A percentile compares a stretch with the other conserved stretches of the same genome.
Evolutionary conservation across 2,329 filamentous ascomycete species (phyloP).

Genomic region (Aphanocladium album): DNA sequence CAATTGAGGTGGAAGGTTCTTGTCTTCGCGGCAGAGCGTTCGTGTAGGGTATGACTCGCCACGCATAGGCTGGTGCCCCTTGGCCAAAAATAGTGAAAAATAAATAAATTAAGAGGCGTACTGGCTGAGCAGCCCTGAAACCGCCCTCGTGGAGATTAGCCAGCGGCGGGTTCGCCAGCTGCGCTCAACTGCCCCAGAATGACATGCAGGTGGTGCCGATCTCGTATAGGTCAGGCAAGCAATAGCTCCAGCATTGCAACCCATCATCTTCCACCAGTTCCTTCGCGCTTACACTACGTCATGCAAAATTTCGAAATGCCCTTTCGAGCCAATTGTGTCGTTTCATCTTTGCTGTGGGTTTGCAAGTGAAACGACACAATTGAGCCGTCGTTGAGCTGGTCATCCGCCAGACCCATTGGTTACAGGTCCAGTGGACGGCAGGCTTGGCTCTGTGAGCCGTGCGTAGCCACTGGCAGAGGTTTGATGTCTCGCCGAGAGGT

Average conservation of each 20-base stretch:
- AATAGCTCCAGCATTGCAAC: not conserved
- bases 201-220: not conserved
- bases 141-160: not conserved
- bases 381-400: not conserved
- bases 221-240: not conserved
- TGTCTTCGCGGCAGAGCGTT: too few species aligned
- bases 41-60: not conserved
- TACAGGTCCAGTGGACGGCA: not conserved
- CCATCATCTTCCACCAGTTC: not conserved
- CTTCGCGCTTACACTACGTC: not conserved
- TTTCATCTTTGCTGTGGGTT: not conserved
- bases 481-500: not conserved
- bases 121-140: constrained; percentile 3
- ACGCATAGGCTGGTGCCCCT: not conserved
- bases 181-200: not conserved
- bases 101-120: not conserved
- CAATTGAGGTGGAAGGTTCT: too few species aligned
- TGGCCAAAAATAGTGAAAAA: not conserved
- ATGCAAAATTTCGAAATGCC: not conserved
- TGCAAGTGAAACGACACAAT: not conserved
- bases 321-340: not conserved
- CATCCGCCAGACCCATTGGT: not conserved
- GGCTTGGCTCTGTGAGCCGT: not conserved
- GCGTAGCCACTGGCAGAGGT: not conserved
- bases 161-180: not conserved